Conservation (phyloP, 495 filamentous ascomycete genomes). For the Annulohypoxylon moriforme region DNA sequence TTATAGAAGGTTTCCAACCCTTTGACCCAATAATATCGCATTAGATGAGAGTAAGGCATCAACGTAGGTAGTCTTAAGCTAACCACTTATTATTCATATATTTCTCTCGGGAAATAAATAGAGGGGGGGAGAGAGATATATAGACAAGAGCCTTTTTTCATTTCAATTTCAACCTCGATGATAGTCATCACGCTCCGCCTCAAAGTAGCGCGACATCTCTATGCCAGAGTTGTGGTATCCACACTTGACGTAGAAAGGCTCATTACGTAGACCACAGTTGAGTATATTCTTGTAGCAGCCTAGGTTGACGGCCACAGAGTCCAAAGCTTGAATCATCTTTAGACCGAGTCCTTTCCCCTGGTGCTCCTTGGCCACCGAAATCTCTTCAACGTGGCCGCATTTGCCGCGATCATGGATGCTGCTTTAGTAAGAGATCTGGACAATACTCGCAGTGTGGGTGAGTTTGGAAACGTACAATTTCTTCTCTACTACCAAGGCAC, state of each 20-base stretch:
- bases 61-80: neutral
- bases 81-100: neutral
- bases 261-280: slow-evolving; percentile 67
- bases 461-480: slow-evolving; percentile 66
- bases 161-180: slow-evolving; percentile 41
- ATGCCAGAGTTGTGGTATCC: slow-evolving; percentile 86
- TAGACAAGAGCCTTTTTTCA: too few species aligned
- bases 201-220: slow-evolving; percentile 97
- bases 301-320: slow-evolving; percentile 76
- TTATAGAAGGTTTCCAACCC: neutral
- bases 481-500: slow-evolving; percentile 78
- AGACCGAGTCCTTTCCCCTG: slow-evolving; percentile 89
- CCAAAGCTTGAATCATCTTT: slow-evolving; percentile 84
- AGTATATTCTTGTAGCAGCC: slow-evolving; percentile 81
- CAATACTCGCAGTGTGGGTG: neutral
- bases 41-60: too few species aligned
- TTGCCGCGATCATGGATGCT: slow-evolving; percentile 71
- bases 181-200: slow-evolving; percentile 51
- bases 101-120: neutral
- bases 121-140: too few species aligned
- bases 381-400: slow-evolving; percentile 91
- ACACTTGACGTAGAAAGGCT: slow-evolving; percentile 92
- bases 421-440: slow-evolving; percentile 11
- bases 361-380: slow-evolving; percentile 83
- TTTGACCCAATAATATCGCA: neutral